Percentiles rank a stretch among this genome's conserved stretches.
Evolutionary conservation across 371 early-diverging fungal species (phyloP).

Genomic region (Capillidium rhysosporum): DNA sequence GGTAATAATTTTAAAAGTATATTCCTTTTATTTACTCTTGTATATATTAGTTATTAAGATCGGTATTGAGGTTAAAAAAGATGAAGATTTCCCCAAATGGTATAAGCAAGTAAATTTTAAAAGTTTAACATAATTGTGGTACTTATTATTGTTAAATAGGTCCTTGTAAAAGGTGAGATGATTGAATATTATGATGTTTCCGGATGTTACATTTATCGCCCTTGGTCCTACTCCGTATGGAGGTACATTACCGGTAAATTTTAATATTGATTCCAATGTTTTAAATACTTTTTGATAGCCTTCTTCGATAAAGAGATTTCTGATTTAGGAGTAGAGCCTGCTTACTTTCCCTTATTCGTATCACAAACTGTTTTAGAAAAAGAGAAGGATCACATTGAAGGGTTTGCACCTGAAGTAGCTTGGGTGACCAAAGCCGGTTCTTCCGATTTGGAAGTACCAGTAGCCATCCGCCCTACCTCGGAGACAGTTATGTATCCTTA

Average conservation of each 20-base stretch:
- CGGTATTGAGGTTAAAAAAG: slow-evolving; percentile 87
- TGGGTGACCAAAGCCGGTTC: slow-evolving; percentile 99
- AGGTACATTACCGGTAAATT: slow-evolving; percentile 69
- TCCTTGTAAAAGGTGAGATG: slow-evolving; percentile 88
- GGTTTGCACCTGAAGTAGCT: slow-evolving; percentile 99
- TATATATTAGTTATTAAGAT: slow-evolving; percentile 23
- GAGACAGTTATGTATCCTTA: slow-evolving; percentile 99
- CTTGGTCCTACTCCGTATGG: slow-evolving; percentile 98
- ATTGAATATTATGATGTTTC: slow-evolving; percentile 98
- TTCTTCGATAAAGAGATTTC: slow-evolving; percentile 88
- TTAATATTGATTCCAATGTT: not conserved
- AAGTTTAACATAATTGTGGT: not conserved
- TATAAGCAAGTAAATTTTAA: slow-evolving; percentile 59
- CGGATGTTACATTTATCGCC: slow-evolving; percentile 99
- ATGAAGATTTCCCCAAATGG: slow-evolving; percentile 86
- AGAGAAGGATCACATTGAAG: slow-evolving; percentile 99
- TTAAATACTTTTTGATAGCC: slow-evolving; percentile 15
- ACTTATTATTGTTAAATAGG: slow-evolving; percentile 15
- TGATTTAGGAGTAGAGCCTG: slow-evolving; percentile 90
- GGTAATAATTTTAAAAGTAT: not conserved
- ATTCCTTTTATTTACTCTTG: not conserved
- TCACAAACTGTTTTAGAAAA: slow-evolving; percentile 76
- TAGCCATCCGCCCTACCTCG: slow-evolving; percentile 99
- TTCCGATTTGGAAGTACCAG: slow-evolving; percentile 85
- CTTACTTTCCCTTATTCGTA: slow-evolving; percentile 99